Conservation (phyloP, 2,329 filamentous ascomycete species). For the Cadophora luteo-olivacea region DNA sequence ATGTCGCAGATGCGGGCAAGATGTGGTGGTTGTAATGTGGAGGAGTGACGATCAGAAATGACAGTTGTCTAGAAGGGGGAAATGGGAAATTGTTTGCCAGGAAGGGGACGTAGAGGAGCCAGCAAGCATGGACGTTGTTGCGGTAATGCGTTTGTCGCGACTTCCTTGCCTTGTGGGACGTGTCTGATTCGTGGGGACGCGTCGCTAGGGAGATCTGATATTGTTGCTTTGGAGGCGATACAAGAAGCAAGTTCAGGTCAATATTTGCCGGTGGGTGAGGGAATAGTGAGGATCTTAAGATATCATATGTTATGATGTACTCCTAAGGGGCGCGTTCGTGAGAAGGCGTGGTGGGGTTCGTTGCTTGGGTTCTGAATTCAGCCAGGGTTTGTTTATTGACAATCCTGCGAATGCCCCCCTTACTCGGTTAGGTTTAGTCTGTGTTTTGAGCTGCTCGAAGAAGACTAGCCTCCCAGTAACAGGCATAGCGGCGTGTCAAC, state of each 20-base stretch:
- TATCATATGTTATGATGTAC: conserved; percentile 25
- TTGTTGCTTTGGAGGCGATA: conserved; percentile 22
- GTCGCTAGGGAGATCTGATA: conserved; percentile 13
- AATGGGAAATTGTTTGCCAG: conserved; percentile 5
- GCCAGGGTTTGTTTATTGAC: conserved; percentile 20
- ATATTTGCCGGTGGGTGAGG: neutral
- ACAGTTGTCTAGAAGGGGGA: conserved; percentile 15
- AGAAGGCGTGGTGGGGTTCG: conserved; percentile 4
- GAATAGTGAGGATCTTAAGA: neutral
- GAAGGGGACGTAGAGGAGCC: conserved; percentile 9
- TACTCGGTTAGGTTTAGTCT: conserved; percentile 10
- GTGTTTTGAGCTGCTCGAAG: neutral
- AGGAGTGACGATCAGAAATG: conserved; percentile 15
- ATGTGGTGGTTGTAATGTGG: neutral
- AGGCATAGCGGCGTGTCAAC: neutral
- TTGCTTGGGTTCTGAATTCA: neutral
- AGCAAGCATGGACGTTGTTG: conserved; percentile 20
- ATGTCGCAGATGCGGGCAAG: conserved; percentile 10
- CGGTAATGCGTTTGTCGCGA: conserved; percentile 22
- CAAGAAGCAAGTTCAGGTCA: conserved; percentile 6
- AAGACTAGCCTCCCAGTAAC: conserved; percentile 3
- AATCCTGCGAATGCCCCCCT: conserved; percentile 19
- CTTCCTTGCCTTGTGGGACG: conserved; percentile 22
- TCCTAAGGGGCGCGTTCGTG: conserved; percentile 26
- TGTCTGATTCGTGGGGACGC: conserved; percentile 23